phyloP scores from a whole-genome alignment of 1,284 basidiomycete genomes.

The Ustilago tritici region DNA sequence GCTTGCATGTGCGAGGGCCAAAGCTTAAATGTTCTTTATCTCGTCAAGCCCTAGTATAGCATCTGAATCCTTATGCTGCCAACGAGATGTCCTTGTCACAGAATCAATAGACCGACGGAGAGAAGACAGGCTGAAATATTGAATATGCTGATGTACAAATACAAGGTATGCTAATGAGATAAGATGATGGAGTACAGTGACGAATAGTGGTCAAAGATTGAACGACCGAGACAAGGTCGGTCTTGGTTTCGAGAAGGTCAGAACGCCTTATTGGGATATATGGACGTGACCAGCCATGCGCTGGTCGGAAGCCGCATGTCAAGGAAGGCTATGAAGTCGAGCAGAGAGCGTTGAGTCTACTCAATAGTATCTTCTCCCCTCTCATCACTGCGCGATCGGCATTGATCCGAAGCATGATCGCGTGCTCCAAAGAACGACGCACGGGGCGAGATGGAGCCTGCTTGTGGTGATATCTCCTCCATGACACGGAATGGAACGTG shows the following conservation, averaged over 20 bases:
- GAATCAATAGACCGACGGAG: neutral
- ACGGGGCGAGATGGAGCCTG: constrained; percentile 30
- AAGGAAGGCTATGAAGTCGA: neutral
- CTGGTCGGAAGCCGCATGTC: neutral
- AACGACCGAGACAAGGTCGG: constrained; percentile 16
- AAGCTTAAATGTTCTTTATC: too few relatives aligned
- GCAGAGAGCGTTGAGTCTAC: neutral
- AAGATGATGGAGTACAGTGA: neutral
- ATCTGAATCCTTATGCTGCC: neutral
- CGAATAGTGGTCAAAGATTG: neutral
- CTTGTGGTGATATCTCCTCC: constrained; percentile 16
- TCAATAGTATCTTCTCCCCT: constrained; percentile 6
- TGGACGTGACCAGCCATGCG: too few relatives aligned
- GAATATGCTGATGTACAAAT: constrained; percentile 4
- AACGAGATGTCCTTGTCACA: neutral
- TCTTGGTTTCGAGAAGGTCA: constrained; percentile 2
- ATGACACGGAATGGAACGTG: constrained; percentile 34
- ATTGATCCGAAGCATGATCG: constrained; percentile 6
- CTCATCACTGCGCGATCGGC: constrained; percentile 21
- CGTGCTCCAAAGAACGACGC: constrained; percentile 22
- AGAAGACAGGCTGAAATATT: constrained; percentile 10
- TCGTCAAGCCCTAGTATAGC: neutral
- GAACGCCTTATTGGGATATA: constrained; percentile 15
- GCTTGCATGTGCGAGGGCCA: too few relatives aligned
- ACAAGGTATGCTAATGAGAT: constrained; percentile 8